These are phyloP conservation scores for Coemansia nantahalensis DNA, from an alignment of 192 early-diverging fungal species.

Conservation along the genomic window DNA sequence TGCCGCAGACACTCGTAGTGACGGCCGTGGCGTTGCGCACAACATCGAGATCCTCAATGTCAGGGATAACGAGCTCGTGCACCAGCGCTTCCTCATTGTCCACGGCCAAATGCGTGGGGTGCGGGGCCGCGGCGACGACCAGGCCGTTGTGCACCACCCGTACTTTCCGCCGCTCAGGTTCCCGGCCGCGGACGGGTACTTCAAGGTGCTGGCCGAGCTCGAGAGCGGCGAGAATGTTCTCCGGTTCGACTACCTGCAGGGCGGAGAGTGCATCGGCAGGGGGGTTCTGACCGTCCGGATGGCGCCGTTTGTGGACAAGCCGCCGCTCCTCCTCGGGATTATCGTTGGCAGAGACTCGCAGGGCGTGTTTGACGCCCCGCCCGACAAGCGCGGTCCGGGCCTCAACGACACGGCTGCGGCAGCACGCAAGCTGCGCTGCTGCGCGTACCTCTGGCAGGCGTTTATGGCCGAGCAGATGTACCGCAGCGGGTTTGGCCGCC, in stretches of 20 bases:
- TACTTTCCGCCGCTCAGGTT: conserved; percentile 56
- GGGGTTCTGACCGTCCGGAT: conserved; percentile 51
- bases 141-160: conserved; percentile 36
- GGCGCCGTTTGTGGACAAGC: conserved; percentile 54
- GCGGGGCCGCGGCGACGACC: conserved; percentile 23
- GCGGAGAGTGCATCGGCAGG: conserved; percentile 6
- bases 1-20: no score
- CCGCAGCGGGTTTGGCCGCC: conserved; percentile 64
- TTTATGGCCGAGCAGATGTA: conserved; percentile 69
- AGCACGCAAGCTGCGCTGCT: conserved; percentile 57
- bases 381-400: conserved; percentile 44
- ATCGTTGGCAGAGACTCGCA: conserved; percentile 59
- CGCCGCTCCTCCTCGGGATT: conserved; percentile 58
- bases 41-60: conserved; percentile 22
- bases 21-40: no score
- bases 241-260: conserved; percentile 50
- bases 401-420: conserved; percentile 54
- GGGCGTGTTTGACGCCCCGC: conserved; percentile 59
- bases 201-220: conserved; percentile 60
- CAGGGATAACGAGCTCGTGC: conserved; percentile 36
- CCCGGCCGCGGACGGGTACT: conserved; percentile 57
- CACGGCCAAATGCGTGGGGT: conserved; percentile 50
- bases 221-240: conserved; percentile 57
- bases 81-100: conserved; percentile 53
- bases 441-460: conserved; percentile 71